Percentiles rank a stretch among this genome's conserved stretches.
phyloP scores from a whole-genome alignment of 2,329 filamentous ascomycete species.

The Aureobasidium sp. region DNA sequence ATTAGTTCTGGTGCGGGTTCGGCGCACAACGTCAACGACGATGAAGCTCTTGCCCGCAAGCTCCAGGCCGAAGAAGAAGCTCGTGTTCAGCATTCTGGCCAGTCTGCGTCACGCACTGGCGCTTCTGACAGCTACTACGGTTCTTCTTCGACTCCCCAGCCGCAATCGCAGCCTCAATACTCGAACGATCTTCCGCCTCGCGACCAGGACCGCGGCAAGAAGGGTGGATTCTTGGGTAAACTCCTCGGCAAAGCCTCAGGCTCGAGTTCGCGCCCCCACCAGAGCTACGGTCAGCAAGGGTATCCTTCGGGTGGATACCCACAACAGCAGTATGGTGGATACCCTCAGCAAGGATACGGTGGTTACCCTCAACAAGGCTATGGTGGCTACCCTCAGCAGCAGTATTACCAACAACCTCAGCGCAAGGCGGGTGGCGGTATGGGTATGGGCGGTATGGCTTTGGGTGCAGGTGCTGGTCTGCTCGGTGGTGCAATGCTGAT shows the following conservation, averaged over 20 bases:
- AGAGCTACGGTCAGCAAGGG: conserved; percentile 21
- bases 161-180: conserved; percentile 24
- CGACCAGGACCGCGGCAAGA: conserved; percentile 33
- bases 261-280: conserved; percentile 17
- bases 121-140: conserved; percentile 45
- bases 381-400: conserved; percentile 25
- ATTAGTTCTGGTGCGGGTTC: conserved; percentile 17
- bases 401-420: conserved; percentile 32
- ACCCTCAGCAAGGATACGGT: conserved; percentile 25
- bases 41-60: conserved; percentile 66
- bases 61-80: conserved; percentile 80
- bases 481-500: conserved; percentile 71
- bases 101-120: conserved; percentile 34
- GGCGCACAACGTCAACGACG: conserved; percentile 47
- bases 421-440: conserved; percentile 46
- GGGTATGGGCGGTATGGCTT: conserved; percentile 64
- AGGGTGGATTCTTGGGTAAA: conserved; percentile 46
- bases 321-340: neutral
- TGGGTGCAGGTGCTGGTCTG: conserved; percentile 68
- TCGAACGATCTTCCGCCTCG: conserved; percentile 28
- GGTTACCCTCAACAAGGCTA: conserved; percentile 22
- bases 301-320: conserved; percentile 26
- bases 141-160: neutral
- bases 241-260: conserved; percentile 41
- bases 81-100: conserved; percentile 29